A percentile compares a stretch with the other conserved stretches of the same genome.
These are phyloP conservation scores for Trichosporon sp. DNA, from an alignment of 1,284 basidiomycete species.

Conservation along the genomic window DNA sequence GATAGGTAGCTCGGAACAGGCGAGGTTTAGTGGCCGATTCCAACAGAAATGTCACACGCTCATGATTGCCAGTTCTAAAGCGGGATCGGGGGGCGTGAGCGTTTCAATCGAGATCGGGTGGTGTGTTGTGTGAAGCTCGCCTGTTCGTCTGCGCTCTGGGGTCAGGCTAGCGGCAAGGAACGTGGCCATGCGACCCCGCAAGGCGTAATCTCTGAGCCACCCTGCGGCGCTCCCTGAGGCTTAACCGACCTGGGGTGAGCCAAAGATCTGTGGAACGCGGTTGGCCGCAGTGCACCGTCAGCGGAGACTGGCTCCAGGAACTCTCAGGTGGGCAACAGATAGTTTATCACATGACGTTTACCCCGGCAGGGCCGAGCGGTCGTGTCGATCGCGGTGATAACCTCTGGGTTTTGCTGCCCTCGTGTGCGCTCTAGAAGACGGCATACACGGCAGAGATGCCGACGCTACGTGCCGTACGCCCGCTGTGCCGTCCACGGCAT, in stretches of 20 bases:
- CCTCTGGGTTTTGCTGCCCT: background rate
- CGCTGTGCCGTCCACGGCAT: background rate
- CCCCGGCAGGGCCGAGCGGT: background rate
- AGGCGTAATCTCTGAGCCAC: background rate
- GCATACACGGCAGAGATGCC: background rate
- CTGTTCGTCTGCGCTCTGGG: too few relatives aligned
- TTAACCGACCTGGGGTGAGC: background rate
- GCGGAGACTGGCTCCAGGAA: background rate
- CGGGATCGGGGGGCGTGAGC: background rate
- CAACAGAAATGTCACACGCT: conserved; percentile 2
- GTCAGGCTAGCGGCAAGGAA: background rate
- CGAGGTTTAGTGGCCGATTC: conserved; percentile 12
- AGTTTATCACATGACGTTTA: background rate
- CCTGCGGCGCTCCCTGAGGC: background rate
- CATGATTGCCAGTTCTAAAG: background rate
- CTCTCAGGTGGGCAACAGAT: background rate
- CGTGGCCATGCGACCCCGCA: background rate
- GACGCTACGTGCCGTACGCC: background rate
- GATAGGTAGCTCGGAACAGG: background rate
- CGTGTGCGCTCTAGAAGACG: background rate
- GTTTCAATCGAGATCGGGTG: background rate
- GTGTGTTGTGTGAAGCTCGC: background rate
- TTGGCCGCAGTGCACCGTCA: background rate
- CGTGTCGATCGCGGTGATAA: conserved; percentile 9
- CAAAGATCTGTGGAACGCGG: conserved; percentile 9